Base-by-base conservation (phyloP, 2,329 filamentous ascomycete genomes). In the Aspergillus clavatus region DNA sequence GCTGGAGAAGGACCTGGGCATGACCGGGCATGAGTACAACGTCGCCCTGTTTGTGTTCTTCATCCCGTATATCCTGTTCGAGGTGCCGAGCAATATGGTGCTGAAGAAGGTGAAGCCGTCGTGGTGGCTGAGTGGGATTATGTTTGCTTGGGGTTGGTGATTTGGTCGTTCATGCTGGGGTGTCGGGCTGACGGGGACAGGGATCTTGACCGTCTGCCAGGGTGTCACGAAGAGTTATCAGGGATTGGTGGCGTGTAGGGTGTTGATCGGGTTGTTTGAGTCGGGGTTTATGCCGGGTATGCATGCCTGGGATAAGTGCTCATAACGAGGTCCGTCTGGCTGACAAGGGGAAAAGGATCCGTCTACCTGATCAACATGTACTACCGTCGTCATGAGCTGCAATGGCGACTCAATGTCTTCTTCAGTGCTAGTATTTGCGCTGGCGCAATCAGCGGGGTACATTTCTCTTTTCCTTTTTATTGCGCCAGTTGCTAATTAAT, bases 11-110 rank as follows among this genome's bases (percentile, higher is more conserved):
- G 66, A 72, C 40, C 59, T 76, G 35, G 48, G 65, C 38, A 72
- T 76, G 72, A 60, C 56, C 4, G 62, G 59, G 14, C 66, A 66
- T 40, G 63, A 69, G 41, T 75, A 67, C 46, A 73, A 72, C 47
- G 61, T 68, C 24, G 66, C 68, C 1, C 53, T 74, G 2, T 68
- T 67, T 44, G 65, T 73, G 7, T 73, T 74, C 47, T 74, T 73
- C 46, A 61, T 74, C 11, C 69, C 71, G 1, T 75, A 74, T 53
- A 66, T 73, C 6, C 50, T 73, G 8, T 65, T 65, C 22, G 72
- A 75, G 50, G 61, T 76, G 3, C 73, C 74, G 4, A 70, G 68
- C 52, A 76, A 76, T 52, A 47, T 76, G 12, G 47, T 77, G 6
- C 57, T 76, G 47, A 72, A 69, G 45, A 68, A 61, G 40, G 55